These are phyloP conservation scores for Xylaria sp. DNA, from an alignment of 2,329 filamentous ascomycete species.

Conservation along the genomic window DNA sequence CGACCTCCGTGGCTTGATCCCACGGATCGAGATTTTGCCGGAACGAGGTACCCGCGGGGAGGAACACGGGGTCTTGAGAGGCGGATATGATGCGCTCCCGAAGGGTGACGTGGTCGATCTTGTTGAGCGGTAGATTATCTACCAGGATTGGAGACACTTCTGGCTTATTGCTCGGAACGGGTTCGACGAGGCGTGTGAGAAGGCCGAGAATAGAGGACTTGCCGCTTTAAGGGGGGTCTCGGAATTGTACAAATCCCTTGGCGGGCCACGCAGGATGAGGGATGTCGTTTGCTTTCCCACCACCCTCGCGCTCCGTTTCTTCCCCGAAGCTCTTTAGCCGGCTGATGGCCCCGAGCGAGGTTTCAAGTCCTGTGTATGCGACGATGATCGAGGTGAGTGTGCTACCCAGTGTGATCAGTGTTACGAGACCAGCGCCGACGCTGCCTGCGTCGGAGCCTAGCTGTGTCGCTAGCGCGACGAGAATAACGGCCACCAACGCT, in stretches of 20 bases:
- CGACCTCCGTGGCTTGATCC: constrained; percentile 33
- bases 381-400: constrained; percentile 46
- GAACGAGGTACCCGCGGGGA: constrained; percentile 52
- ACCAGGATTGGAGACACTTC: constrained; percentile 47
- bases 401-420: constrained; percentile 48
- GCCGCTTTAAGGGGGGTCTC: constrained; percentile 48
- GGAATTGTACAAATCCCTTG: background rate
- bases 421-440: constrained; percentile 48
- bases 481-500: constrained; percentile 40
- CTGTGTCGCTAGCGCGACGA: constrained; percentile 43
- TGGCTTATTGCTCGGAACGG: constrained; percentile 4
- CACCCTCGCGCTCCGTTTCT: constrained; percentile 36
- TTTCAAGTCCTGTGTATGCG: constrained; percentile 49
- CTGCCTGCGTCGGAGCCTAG: constrained; percentile 43
- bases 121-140: constrained; percentile 49
- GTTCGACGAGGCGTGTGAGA: constrained; percentile 55
- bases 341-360: constrained; percentile 50
- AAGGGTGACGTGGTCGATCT: constrained; percentile 50
- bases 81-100: constrained; percentile 55
- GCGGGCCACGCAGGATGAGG: background rate
- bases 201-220: constrained; percentile 56
- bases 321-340: constrained; percentile 46
- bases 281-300: constrained; percentile 2
- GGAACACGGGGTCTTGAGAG: constrained; percentile 58
- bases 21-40: constrained; percentile 49